Conservation (phyloP, 345 rosid genomes). For the Laguncularia racemosa region DNA sequence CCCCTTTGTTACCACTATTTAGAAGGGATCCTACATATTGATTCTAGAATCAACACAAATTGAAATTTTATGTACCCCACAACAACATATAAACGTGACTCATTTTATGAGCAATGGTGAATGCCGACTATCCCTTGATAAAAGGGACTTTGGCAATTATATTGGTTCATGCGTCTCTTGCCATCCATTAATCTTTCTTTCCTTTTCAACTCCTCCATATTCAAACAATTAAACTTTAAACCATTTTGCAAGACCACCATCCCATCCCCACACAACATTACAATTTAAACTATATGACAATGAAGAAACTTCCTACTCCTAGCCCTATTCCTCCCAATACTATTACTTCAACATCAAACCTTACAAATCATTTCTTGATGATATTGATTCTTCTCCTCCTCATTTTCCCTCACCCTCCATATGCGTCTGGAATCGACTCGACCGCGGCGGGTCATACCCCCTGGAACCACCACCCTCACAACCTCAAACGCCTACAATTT, state of each 20-base stretch:
- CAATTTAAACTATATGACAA: neutral
- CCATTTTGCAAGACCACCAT: neutral
- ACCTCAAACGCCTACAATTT: no score
- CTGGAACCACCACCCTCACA: slow-evolving; percentile 1
- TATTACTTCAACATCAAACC: neutral
- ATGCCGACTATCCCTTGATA: neutral
- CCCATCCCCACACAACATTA: no score
- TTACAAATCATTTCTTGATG: slow-evolving; percentile 1
- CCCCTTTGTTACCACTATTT: no score
- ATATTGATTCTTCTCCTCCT: slow-evolving; percentile 1
- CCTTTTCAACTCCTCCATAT: neutral
- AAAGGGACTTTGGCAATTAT: slow-evolving; percentile 9
- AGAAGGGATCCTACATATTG: no score
- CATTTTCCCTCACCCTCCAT: neutral
- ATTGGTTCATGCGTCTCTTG: slow-evolving; percentile 37
- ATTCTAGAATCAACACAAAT: no score
- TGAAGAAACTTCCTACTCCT: slow-evolving; percentile 6
- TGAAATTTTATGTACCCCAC: neutral
- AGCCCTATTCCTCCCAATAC: neutral
- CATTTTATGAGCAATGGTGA: slow-evolving; percentile 12
- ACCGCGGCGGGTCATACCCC: neutral
- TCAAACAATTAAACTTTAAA: neutral
- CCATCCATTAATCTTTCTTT: slow-evolving; percentile 21
- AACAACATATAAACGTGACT: slow-evolving; percentile 21
- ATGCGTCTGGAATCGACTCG: neutral